phyloP scores from a whole-genome alignment of 176 grass and related monocot species.

The Ensete ventricosum region DNA sequence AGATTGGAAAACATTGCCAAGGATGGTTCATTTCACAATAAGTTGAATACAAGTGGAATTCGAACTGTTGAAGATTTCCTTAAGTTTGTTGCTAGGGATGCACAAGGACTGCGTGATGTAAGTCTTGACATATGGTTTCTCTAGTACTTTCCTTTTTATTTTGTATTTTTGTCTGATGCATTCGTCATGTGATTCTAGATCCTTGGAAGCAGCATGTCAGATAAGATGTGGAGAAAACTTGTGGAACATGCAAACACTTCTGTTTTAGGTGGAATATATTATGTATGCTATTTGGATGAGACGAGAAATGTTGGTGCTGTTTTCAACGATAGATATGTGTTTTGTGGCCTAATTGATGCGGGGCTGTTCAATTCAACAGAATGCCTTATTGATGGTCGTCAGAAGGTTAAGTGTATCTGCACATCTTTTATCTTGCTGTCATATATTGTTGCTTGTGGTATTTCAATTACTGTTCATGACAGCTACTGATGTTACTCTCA shows the following conservation, averaged over 20 bases:
- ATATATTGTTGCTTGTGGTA: constrained; percentile 15
- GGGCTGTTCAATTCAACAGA: constrained; percentile 50
- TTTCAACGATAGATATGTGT: constrained; percentile 62
- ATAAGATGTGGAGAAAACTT: constrained; percentile 80
- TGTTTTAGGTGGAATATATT: constrained; percentile 53
- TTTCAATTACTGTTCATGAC: not conserved
- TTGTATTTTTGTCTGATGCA: not conserved
- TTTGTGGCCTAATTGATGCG: constrained; percentile 48
- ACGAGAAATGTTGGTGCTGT: constrained; percentile 46
- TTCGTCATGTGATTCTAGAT: constrained; percentile 33
- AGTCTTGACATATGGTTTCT: constrained; percentile 14
- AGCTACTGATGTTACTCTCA: not conserved
- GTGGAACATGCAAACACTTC: constrained; percentile 92
- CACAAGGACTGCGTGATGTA: constrained; percentile 64
- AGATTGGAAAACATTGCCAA: constrained; percentile 92
- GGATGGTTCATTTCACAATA: constrained; percentile 78
- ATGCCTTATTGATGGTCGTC: constrained; percentile 33
- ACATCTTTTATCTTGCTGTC: not conserved
- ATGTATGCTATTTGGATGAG: constrained; percentile 55
- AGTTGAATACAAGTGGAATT: constrained; percentile 64
- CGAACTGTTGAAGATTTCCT: constrained; percentile 81
- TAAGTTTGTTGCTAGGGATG: constrained; percentile 47
- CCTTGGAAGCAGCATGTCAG: constrained; percentile 85
- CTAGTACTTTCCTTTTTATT: not conserved
- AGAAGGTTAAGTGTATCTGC: constrained; percentile 29